Evolutionary conservation across 345 rosid genomes (phyloP), one percentile per base, ranked within the genome.

Genomic region (Salix koriyanagi): DNA sequence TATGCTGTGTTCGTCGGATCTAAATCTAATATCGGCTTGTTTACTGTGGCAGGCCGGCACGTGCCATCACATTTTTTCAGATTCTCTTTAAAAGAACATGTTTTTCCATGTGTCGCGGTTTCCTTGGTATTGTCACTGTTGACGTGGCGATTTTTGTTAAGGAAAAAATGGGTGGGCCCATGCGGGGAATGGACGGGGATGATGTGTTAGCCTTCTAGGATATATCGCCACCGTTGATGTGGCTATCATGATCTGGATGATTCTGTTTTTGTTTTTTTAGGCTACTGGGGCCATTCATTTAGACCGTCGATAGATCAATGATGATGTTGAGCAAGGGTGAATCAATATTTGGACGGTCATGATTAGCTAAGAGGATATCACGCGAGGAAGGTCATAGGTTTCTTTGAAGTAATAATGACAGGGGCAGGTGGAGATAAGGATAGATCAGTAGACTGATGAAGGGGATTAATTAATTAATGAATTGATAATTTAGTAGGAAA

Each of bases 31-130:
- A 83, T 79, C 83, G 79, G 80, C 52, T 37, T 69, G 81, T 86
- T 89, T 82, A 66, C 82, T 69, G 85, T 82, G 82, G 82, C 85
- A 84, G 87, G 82, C 79, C 84, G 88, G 91, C 97, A 87, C 91
- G 92, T 90, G 93, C 89, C 85, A 68, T 65, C 46, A 58, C 74
- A 72, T 66, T 76, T 72, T 64, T 14, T 36, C n/a, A 9, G 5
- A 13, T 64, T 28, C 14, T 64, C 16, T 64, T 28, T 64, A 2
- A 30, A 25, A 5, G 8, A 7, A 54, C 64, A 7, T 28, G 7
- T 69, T 7, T 30, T 74, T 16, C 30, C 12, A 10, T 58, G 74
- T 5, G 16, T 23, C 54, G 4, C 39, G 14, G 56, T 19, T 7
- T 56, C 32, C 65, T 54, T 23, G 30, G 13, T 34, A 2, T 23